A percentile compares a stretch with the other conserved stretches of the same genome.
These are phyloP conservation scores for Trifolium pratense DNA, from an alignment of 306 rosid species.

Conservation along the genomic window DNA sequence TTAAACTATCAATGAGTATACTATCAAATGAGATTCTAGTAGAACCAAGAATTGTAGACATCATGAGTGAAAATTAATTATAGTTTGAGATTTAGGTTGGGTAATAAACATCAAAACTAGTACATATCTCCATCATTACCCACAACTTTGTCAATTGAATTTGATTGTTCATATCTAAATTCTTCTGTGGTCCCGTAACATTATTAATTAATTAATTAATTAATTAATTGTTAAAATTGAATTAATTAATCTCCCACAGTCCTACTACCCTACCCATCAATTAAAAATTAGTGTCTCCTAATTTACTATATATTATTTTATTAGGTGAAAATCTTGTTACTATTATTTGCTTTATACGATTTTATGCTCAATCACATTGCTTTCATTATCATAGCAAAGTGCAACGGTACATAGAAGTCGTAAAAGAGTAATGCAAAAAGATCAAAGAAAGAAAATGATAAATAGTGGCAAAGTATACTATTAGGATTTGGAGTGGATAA, in stretches of 20 bases:
- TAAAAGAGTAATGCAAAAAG: background rate
- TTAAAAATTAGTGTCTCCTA: background rate
- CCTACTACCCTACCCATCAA: background rate
- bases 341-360: background rate
- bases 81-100: background rate
- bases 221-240: background rate
- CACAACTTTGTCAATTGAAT: constrained; percentile 2
- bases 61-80: background rate
- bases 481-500: too few relatives aligned
- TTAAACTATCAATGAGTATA: background rate
- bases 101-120: background rate
- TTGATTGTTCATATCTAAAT: background rate
- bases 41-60: background rate
- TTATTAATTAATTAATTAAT: background rate
- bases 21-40: background rate
- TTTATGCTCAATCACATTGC: background rate
- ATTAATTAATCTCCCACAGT: constrained; percentile 1
- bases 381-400: constrained; percentile 7
- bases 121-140: background rate
- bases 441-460: constrained; percentile 6
- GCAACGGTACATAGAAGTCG: background rate
- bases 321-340: background rate
- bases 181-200: background rate
- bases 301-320: background rate
- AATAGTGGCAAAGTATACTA: background rate